Evolutionary conservation across 2,329 filamentous ascomycete genomes (phyloP).

Genomic region (Ceratocystis harringtonii): DNA sequence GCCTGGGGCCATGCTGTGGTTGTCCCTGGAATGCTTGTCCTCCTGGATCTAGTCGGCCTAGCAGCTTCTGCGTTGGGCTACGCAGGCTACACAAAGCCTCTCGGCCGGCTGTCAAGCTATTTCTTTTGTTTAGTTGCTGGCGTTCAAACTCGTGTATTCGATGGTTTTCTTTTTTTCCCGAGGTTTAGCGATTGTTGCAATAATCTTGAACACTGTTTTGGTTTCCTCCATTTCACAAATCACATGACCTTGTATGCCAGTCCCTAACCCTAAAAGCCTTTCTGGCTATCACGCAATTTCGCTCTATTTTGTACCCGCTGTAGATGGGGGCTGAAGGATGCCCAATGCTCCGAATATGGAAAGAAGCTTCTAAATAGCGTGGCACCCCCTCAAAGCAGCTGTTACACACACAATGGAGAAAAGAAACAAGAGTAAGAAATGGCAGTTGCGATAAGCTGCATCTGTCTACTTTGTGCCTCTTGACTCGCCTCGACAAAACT

Average conservation of each 20-base stretch:
- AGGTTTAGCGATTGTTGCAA: neutral
- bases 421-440: neutral
- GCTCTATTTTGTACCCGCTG: neutral
- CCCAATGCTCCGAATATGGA: neutral
- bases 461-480: neutral
- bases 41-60: neutral
- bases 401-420: neutral
- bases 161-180: neutral
- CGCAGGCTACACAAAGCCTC: neutral
- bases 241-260: neutral
- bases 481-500: neutral
- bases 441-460: neutral
- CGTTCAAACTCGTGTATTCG: neutral
- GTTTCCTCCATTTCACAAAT: neutral
- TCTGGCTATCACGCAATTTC: neutral
- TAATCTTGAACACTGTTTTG: neutral
- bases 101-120: neutral
- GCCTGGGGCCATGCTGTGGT: neutral
- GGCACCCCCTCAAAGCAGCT: neutral
- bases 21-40: slow-evolving; percentile 1
- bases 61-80: neutral
- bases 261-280: neutral
- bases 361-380: neutral
- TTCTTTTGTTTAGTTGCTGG: neutral
- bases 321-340: neutral